Conservation (phyloP, 2,329 filamentous ascomycete genomes). For the Dactylellina haptotyla region DNA sequence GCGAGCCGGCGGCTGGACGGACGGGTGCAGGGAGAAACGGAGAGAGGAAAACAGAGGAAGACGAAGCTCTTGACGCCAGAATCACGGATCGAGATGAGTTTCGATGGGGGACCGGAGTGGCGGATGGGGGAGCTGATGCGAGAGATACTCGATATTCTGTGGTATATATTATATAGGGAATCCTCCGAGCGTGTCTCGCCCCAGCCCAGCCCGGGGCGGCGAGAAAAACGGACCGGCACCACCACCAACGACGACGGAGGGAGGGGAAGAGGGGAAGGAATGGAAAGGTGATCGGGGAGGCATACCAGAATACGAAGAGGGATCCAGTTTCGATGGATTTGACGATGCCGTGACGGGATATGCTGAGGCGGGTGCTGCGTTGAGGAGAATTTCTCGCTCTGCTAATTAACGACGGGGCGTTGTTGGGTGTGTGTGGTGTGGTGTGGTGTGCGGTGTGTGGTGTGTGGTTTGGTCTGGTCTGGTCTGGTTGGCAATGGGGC, state of each 20-base stretch:
- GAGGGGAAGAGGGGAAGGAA: neutral
- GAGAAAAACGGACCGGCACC: neutral
- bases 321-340: conserved; percentile 26
- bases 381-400: conserved; percentile 2
- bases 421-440: conserved; percentile 5
- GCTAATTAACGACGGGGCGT: conserved; percentile 1
- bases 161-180: conserved; percentile 53
- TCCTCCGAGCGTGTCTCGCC: conserved; percentile 53
- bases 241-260: conserved; percentile 13
- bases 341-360: no score
- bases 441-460: neutral
- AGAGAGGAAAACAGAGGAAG: conserved; percentile 18
- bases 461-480: conserved; percentile 4
- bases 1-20: conserved; percentile 29
- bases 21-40: conserved; percentile 35
- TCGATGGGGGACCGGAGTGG: conserved; percentile 33
- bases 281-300: conserved; percentile 5
- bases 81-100: conserved; percentile 31
- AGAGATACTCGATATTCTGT: conserved; percentile 52
- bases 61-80: conserved; percentile 26
- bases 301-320: conserved; percentile 33
- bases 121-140: conserved; percentile 41
- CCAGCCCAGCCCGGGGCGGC: conserved; percentile 17
- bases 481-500: neutral
- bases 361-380: conserved; percentile 26